Base-by-base conservation (phyloP, 2,329 filamentous ascomycete species). In the Teratosphaeria pseudoeucalypti region DNA sequence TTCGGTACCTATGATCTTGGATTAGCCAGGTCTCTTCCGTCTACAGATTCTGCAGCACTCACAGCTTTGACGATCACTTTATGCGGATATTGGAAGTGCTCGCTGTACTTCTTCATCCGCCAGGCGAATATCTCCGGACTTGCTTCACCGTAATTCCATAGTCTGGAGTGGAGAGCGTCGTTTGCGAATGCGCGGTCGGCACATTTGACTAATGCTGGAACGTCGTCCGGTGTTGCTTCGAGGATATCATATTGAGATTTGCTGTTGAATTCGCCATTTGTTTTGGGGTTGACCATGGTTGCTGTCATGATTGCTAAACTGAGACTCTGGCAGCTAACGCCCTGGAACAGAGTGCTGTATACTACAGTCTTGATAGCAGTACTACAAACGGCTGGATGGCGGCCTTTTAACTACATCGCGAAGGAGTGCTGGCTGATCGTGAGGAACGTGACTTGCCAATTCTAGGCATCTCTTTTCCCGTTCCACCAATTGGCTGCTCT, bases 71-170 rank as follows among this genome's bases (percentile, higher is more conserved):
- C 34, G n/a, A 14, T 37, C 4, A 57, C 16, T 5, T 9, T 11
- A 34, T 57, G 23, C 2, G 34, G 49, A 11, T 58, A 27, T 3
- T 34, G 16, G 14, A 58, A 14, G n/a, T 23, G 27, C 6, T 52
- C 39, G 23, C 37, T 26, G 11, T 52, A 34, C n/a, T 56, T 47
- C 16, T 37, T n/a, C 19, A 52, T 55, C 6, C 55, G 55, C 49
- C 47, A 58, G 19, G 19, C 37, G 9, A 19, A 29, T 29, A 62
- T 43, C 26, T 58, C 55, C 5, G 60, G 57, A 23, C 58, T 49
- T 14, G 32, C 60, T n/a, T 29, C 9, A 10, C 34, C 49, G 27
- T 52, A 23, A 2, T 55, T 55, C 29, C 34, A 62, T 12, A 60
- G 27, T n/a, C 23, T 12, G 6, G 14, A 4, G 27, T 39, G 14